Base-by-base conservation (phyloP, 352 stramenopile species). In the Globisporangium splendens region DNA sequence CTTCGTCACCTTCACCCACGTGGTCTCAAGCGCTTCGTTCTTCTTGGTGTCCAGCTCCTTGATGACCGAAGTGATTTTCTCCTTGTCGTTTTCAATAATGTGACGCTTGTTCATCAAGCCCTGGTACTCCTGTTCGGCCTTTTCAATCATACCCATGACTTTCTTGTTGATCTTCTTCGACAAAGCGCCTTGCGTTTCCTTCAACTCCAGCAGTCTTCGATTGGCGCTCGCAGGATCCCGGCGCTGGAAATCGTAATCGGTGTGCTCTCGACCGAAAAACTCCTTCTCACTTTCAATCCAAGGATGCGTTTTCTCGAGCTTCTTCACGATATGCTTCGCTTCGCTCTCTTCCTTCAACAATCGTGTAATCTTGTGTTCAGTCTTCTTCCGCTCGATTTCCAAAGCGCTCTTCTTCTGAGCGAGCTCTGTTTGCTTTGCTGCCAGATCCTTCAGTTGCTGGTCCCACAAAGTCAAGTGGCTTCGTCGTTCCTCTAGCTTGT, bases 121-220 rank as follows among this genome's bases (percentile, higher is more conserved):
- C 47, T 98, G 95, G 74, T 99, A 99, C 69, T 99, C 97, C 49
- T 96, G 86, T 73, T 99, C 97, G 0, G 97, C 97, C 78, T 99
- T 99, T 54, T 99, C 98, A 69, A 99, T 99, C 96, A 99, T 99
- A 35, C 95, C 96, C 96, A 99, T 99, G 6, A 99, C 97, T 65
- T 99, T 99, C 72, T 99, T 99, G 80, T 99, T 99, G 61, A 99
- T 98, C 66, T 99, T 99, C 68, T 98, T 98, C 0, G 79, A 95
- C 46, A 99, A 69, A 43, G 79, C 79, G 22, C 88, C 90, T 69
- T 99, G 96, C 43, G 95, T 95, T 63, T 88, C 79, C 71, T 99
- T 95, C 1, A 99, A 65, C 31, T 90, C 78, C 46, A 97, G 65
- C 2, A 99, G 70, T 43, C 96, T 78, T 14, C 81, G 76, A 61